Percentiles rank a stretch among this genome's conserved stretches.
Conservation (phyloP, 2,329 filamentous ascomycete species). For the Pseudopithomyces chartarum region DNA sequence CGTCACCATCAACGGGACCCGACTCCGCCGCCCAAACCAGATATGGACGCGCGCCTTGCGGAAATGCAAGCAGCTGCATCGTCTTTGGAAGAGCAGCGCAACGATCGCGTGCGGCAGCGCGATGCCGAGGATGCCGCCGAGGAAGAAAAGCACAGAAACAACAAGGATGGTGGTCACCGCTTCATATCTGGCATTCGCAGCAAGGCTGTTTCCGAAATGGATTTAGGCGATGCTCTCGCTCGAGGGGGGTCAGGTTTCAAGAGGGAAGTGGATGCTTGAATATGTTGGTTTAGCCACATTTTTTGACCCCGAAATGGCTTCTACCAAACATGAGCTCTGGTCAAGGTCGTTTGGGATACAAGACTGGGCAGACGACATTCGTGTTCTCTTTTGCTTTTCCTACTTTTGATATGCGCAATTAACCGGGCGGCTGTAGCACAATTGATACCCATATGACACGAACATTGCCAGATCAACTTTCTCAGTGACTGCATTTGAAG, state of each 20-base stretch:
- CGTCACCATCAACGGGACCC: slow-evolving; percentile 15
- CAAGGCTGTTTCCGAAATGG: slow-evolving; percentile 30
- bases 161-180: slow-evolving; percentile 28
- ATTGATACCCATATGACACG: no score
- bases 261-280: slow-evolving; percentile 21
- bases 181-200: slow-evolving; percentile 30
- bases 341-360: no score
- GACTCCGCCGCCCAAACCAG: neutral
- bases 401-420: no score
- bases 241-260: slow-evolving; percentile 28
- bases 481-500: no score
- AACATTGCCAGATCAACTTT: no score
- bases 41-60: slow-evolving; percentile 34
- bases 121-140: slow-evolving; percentile 41
- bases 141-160: slow-evolving; percentile 29
- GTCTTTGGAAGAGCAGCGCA: slow-evolving; percentile 38
- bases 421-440: no score
- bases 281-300: neutral
- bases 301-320: no score
- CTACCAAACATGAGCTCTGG: no score
- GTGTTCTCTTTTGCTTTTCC: no score
- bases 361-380: no score
- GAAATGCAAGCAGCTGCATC: slow-evolving; percentile 41
- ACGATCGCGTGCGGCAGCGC: slow-evolving; percentile 37
- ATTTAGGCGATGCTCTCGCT: slow-evolving; percentile 35